These are phyloP conservation scores for Scenedesmus sp. DNA, from an alignment of 163 green algal genomes.

Conservation along the genomic window DNA sequence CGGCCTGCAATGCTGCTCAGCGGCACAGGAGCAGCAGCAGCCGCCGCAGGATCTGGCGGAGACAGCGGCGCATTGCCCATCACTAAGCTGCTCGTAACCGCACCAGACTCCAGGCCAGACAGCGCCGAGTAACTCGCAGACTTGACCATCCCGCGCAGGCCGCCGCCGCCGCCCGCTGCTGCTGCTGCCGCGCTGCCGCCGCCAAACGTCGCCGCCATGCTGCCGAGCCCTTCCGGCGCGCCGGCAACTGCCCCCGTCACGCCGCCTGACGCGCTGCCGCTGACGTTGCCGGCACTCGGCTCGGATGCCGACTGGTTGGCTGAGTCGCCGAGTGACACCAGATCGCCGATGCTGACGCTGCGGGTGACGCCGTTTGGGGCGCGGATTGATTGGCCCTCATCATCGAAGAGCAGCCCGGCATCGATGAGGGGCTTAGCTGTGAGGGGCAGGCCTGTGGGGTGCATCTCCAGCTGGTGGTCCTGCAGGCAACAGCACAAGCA, in stretches of 20 bases:
- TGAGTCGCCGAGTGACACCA: slow-evolving; percentile 18
- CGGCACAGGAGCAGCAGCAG: slow-evolving; percentile 34
- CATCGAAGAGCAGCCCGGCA: slow-evolving; percentile 49
- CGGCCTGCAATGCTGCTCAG: not conserved
- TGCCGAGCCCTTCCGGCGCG: not conserved
- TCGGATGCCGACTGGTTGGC: slow-evolving; percentile 3
- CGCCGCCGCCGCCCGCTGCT: not conserved
- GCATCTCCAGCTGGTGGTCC: slow-evolving; percentile 35
- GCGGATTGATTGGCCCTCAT: slow-evolving; percentile 35
- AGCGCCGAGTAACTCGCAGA: slow-evolving; percentile 45
- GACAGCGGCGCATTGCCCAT: not conserved
- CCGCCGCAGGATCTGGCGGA: slow-evolving; percentile 26
- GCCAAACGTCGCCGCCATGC: not conserved
- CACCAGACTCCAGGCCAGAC: slow-evolving; percentile 13
- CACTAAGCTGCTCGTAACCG: slow-evolving; percentile 18
- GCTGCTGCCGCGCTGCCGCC: not conserved
- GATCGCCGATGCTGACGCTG: slow-evolving; percentile 40
- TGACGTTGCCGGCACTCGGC: slow-evolving; percentile 31
- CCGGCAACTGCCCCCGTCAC: slow-evolving; percentile 28
- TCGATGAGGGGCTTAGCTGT: slow-evolving; percentile 53
- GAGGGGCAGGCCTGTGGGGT: slow-evolving; percentile 46
- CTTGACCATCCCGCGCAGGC: slow-evolving; percentile 25
- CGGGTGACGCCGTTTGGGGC: slow-evolving; percentile 45
- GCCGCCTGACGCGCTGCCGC: slow-evolving; percentile 11
- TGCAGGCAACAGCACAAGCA: not conserved